These are phyloP conservation scores for Termitomyces sp. DNA, from an alignment of 768 basidiomycete genomes.

Conservation along the genomic window DNA sequence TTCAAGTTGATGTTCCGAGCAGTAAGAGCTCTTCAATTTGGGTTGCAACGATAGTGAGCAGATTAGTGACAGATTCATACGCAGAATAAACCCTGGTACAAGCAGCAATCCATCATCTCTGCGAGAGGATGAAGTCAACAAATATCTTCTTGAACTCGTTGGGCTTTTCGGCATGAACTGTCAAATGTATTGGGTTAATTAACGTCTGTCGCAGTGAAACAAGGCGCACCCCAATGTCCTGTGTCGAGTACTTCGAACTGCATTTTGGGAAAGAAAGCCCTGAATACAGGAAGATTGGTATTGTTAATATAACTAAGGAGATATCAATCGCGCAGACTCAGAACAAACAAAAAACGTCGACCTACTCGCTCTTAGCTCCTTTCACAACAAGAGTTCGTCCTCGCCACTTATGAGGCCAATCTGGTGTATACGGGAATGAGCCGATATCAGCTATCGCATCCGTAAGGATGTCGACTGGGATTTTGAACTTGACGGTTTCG, in stretches of 20 bases:
- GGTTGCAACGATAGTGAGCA: too few species aligned
- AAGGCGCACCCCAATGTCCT: constrained; percentile 71
- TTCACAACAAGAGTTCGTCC: constrained; percentile 70
- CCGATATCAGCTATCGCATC: constrained; percentile 59
- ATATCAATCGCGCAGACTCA: not conserved
- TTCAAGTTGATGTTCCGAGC: too few species aligned
- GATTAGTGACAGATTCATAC: not conserved
- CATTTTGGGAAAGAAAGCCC: constrained; percentile 70
- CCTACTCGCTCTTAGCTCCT: constrained; percentile 64
- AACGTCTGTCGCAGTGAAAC: not conserved
- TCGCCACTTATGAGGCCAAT: constrained; percentile 40
- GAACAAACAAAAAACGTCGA: not conserved
- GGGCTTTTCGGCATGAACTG: constrained; percentile 76
- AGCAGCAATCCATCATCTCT: not conserved
- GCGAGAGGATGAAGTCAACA: constrained; percentile 15
- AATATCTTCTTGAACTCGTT: constrained; percentile 43
- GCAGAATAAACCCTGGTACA: not conserved
- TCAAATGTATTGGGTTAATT: not conserved
- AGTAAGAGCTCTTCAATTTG: too few species aligned
- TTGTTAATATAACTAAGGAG: constrained; percentile 61
- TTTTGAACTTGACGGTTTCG: constrained; percentile 51
- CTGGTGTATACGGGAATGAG: constrained; percentile 62
- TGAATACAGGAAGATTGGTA: constrained; percentile 51
- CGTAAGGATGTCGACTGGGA: constrained; percentile 63
- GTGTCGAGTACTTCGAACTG: constrained; percentile 57